Percentiles rank a stretch among this genome's conserved stretches.
phyloP scores from a whole-genome alignment of 495 filamentous ascomycete genomes.

The Lasiosphaeria ovina region DNA sequence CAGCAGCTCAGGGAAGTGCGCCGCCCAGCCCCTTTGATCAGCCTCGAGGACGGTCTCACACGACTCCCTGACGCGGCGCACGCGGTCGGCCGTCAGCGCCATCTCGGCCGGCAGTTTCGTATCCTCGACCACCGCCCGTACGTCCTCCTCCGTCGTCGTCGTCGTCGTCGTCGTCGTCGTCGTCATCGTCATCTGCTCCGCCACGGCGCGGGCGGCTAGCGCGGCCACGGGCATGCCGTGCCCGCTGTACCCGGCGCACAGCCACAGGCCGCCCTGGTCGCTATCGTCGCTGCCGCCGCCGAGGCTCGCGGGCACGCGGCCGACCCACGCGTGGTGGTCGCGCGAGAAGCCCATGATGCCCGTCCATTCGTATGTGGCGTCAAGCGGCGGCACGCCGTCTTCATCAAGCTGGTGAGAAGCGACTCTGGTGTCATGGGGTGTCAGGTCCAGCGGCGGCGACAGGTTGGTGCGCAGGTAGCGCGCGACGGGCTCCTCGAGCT shows the following conservation, averaged over 20 bases:
- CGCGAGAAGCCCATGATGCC: constrained; percentile 79
- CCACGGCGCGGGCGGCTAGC: constrained; percentile 64
- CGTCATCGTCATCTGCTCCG: constrained; percentile 51
- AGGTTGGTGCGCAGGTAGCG: constrained; percentile 42
- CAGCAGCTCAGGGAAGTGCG: constrained; percentile 6
- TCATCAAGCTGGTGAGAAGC: neutral
- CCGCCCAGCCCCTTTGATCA: constrained; percentile 7
- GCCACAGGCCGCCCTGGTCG: constrained; percentile 34
- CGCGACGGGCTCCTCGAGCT: constrained; percentile 58
- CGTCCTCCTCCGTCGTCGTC: constrained; percentile 3
- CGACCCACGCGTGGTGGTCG: constrained; percentile 70
- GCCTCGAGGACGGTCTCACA: constrained; percentile 11
- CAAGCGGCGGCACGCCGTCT: constrained; percentile 44
- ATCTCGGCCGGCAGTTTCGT: constrained; percentile 43
- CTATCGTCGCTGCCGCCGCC: constrained; percentile 25
- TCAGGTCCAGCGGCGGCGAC: constrained; percentile 25
- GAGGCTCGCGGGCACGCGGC: constrained; percentile 48
- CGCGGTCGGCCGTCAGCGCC: constrained; percentile 43
- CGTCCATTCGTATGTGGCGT: constrained; percentile 67
- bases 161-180: constrained; percentile 39
- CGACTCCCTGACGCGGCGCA: constrained; percentile 21
- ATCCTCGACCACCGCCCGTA: no score
- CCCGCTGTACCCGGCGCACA: constrained; percentile 65
- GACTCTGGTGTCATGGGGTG: neutral
- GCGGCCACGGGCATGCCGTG: constrained; percentile 83